A percentile compares a stretch with the other conserved stretches of the same genome.
phyloP scores from a whole-genome alignment of 1,139 yeast genomes.

The Martiniozyma asiatica region DNA sequence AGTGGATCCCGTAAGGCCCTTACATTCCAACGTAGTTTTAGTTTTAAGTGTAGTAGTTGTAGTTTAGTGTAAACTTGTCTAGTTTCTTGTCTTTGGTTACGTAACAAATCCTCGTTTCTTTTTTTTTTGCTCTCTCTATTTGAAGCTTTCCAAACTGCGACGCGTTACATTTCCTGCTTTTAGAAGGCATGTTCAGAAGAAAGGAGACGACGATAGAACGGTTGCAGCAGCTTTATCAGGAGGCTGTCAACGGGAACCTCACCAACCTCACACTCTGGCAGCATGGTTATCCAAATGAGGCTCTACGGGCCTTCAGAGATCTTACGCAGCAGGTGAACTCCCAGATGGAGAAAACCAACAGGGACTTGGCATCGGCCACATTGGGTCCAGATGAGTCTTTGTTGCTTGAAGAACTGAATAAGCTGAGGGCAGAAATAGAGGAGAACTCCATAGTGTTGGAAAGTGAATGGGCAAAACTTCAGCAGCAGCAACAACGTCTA shows the following conservation, averaged over 20 bases:
- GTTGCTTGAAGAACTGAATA: constrained; percentile 34
- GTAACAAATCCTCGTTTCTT: no score
- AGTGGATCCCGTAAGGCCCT: constrained; percentile 50
- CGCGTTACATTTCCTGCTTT: no score
- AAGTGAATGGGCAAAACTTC: constrained; percentile 1
- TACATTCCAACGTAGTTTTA: constrained; percentile 21
- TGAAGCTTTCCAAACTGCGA: no score
- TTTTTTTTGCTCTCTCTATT: no score
- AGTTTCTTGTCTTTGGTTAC: no score
- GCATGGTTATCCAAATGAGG: constrained; percentile 1
- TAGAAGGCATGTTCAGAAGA: no score
- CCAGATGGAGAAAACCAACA: constrained; percentile 31
- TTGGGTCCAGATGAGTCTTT: constrained; percentile 31
- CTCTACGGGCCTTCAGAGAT: constrained; percentile 42
- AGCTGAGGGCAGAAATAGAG: constrained; percentile 40
- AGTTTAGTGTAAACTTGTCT: no score
- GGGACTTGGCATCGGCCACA: constrained; percentile 20
- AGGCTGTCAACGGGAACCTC: constrained; percentile 7
- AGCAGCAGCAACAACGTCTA: constrained; percentile 3
- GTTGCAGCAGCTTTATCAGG: constrained; percentile 41
- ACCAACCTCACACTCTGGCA: constrained; percentile 3
- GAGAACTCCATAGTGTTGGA: constrained; percentile 29
- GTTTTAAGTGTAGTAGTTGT: constrained; percentile 1
- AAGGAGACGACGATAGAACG: constrained; percentile 28
- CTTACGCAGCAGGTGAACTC: constrained; percentile 34